Evolutionary conservation across 2,329 filamentous ascomycete species (phyloP), one percentile per base, ranked within the genome.

Genomic region (Dactylella cylindrospora): DNA sequence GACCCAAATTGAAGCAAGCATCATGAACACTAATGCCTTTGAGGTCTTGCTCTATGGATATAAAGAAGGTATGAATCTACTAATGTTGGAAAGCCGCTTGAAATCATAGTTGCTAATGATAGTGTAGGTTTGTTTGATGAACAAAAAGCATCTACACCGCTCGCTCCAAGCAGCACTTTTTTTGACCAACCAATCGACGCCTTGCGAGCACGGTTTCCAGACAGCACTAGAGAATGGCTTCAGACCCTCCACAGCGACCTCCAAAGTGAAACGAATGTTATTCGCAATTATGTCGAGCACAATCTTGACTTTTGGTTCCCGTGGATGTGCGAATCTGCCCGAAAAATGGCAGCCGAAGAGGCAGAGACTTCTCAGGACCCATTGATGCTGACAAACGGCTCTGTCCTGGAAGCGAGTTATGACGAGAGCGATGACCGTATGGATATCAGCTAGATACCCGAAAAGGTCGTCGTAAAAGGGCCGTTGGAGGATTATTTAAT

Each of bases 1-100:
- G 69, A 74, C 76, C 2, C 79, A 86, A 64, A 80, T 89, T 22
- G 76, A 83, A 47, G 77, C 79, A 22, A 76, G 80, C 13, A 73
- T 94, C 20, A 76, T 76, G 25, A 74, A 78, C 53, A 95, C 89
- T 3, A 78, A 84, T 22, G 76, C 89, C 3, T 90, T 84, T 70
- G 77, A 76, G 67, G 85, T 88, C 39, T 76, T 89, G 49, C 79
- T 77, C 61, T 77, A 81, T 41, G 81, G 87, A 67, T 78, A 84
- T 66, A 78, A 80, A 65, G 78, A 80, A 66, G 79, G 86, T 89
- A 78, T 79, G 78, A 20, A 17, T 36, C 7, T 22, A 23, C 3
- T 7, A 5, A 31, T 25, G 10, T 25, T 35, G 8, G 15, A 23
- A 31, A 20, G 10, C 12, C 23, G n/a, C 25, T 33, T n/a, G n/a